Conservation (phyloP, 306 rosid genomes). For the Rosa rugosa region DNA sequence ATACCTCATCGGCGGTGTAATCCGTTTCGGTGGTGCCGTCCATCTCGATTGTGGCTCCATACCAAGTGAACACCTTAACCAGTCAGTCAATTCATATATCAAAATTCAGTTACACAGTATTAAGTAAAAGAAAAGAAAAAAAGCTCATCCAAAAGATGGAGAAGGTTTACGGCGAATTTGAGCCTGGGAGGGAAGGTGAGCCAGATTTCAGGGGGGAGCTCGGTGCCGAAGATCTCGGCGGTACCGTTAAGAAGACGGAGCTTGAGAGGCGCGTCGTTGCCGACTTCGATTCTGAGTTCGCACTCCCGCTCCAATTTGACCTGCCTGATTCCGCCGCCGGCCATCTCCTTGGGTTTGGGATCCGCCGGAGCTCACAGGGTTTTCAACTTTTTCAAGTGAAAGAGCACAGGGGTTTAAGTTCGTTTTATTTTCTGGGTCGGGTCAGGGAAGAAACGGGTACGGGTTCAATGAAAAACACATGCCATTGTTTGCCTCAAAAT, state of each 20-base stretch:
- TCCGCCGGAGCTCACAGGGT: background rate
- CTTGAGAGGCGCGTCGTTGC: slow-evolving; percentile 65
- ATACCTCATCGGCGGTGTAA: slow-evolving; percentile 92
- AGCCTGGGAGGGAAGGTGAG: slow-evolving; percentile 75
- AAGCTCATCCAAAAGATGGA: background rate
- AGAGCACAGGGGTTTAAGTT: background rate
- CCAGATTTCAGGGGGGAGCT: slow-evolving; percentile 95
- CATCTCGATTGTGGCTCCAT: slow-evolving; percentile 91
- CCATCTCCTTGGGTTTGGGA: background rate
- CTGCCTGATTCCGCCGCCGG: slow-evolving; percentile 54
- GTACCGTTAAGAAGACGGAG: slow-evolving; percentile 78
- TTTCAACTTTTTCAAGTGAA: background rate
- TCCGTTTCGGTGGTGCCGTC: slow-evolving; percentile 88
- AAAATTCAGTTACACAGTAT: background rate
- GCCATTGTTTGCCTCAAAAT: no score
- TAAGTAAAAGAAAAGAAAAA: background rate
- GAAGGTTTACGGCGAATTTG: slow-evolving; percentile 67
- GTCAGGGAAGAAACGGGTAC: background rate
- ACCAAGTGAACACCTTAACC: slow-evolving; percentile 76
- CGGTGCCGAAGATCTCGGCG: slow-evolving; percentile 91
- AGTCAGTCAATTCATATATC: background rate
- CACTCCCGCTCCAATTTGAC: slow-evolving; percentile 82
- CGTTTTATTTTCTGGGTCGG: background rate
- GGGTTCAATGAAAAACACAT: no score
- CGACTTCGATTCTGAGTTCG: slow-evolving; percentile 85